Evolutionary conservation across 306 rosid species (phyloP), one percentile per base, ranked within the genome.

Genomic region (Sindora glabra): DNA sequence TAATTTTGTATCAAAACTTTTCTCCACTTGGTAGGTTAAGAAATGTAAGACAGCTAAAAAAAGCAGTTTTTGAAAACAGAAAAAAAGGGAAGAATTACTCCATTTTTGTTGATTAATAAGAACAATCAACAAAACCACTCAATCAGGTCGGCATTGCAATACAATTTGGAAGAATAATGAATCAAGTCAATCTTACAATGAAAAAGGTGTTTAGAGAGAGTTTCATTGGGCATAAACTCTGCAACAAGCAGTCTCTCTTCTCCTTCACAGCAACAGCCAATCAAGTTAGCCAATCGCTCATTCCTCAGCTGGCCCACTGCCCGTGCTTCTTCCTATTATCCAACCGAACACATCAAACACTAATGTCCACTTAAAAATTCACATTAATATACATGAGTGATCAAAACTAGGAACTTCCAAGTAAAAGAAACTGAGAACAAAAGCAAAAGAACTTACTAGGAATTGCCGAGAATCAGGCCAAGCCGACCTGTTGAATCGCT

Each of bases 381-480:
- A n/a, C 22, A 59, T 33, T 4, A 59, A 62, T 29, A 59, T 19
- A 56, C 34, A 56, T 45, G 49, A 57, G 51, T 46, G 19, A 3
- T 5, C n/a, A 24, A 48, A 3, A 38, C 8, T 4, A 12, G 1
- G 32, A 62, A 23, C 17, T 26, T 45, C 13, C 21, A 26, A 32
- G 10, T 29, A 45, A 2, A 24, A 70, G 46, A 47, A 32, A 67
- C 9, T 30, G 25, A 15, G 40, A 10, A 62, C 13, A 15, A 68
- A 56, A 72, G n/a, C 45, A 55, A 36, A 69, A 77, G 62, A 22
- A 68, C 89, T 22, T 62, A 89, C 99, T 42, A 94, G 61, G 82
- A 94, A 94, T 63, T 94, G 99, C 51, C 95, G 83, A 66, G 99
- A 81, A 78, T 89, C 99, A 5, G 99, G 97, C 99, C 99, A 94